Evolutionary conservation across 345 rosid genomes (phyloP).

Genomic region (Cochlearia excelsa): DNA sequence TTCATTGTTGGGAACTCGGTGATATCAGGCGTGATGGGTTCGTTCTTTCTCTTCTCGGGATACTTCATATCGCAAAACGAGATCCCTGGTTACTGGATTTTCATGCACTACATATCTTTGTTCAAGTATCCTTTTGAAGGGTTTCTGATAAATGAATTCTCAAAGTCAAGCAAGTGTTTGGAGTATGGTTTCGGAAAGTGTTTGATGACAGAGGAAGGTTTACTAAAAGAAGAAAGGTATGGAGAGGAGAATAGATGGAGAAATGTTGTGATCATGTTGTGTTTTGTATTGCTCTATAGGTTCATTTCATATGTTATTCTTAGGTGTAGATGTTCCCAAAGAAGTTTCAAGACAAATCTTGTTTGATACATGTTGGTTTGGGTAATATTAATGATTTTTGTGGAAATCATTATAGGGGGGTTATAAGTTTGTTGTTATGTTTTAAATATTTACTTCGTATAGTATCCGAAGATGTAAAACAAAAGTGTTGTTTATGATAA

Average conservation of each 20-base stretch:
- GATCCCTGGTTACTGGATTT: conserved; percentile 87
- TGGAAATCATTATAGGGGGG: conserved; percentile 24
- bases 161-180: conserved; percentile 69
- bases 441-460: conserved; percentile 41
- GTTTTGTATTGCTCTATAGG: conserved; percentile 76
- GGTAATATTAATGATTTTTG: conserved; percentile 23
- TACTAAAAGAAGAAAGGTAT: conserved; percentile 74
- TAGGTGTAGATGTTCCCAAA: conserved; percentile 65
- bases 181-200: conserved; percentile 65
- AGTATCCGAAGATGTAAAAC: conserved; percentile 30
- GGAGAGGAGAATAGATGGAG: conserved; percentile 67
- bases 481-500: conserved; percentile 23
- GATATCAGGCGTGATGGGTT: conserved; percentile 93
- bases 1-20: conserved; percentile 90
- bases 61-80: conserved; percentile 81
- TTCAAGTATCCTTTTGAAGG: conserved; percentile 98
- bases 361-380: conserved; percentile 22
- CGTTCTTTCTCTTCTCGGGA: conserved; percentile 92
- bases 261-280: conserved; percentile 69
- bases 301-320: conserved; percentile 72
- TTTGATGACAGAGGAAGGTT: conserved; percentile 58
- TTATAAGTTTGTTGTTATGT: conserved; percentile 23
- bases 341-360: conserved; percentile 38
- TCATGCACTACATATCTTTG: conserved; percentile 85
- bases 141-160: conserved; percentile 86